Evolutionary conservation across 805 yeast species (phyloP).

Genomic region (Candida succiphila): DNA sequence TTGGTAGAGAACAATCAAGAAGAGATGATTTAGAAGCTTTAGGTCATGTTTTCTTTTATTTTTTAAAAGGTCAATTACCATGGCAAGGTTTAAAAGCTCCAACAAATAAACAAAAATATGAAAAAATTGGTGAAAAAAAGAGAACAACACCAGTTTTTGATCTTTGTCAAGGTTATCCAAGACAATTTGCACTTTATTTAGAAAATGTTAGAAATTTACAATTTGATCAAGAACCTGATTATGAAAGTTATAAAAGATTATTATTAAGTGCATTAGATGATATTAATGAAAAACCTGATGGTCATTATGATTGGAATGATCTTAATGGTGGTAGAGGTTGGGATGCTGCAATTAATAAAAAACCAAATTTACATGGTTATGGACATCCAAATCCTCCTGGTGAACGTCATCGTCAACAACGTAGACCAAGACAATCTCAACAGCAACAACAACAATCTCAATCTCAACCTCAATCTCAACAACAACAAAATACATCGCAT

Average conservation of each 20-base stretch:
- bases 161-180: conserved; percentile 81
- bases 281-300: conserved; percentile 66
- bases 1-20: conserved; percentile 94
- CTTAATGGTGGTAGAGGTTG: conserved; percentile 93
- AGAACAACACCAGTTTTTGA: conserved; percentile 82
- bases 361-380: conserved; percentile 91
- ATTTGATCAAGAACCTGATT: conserved; percentile 93
- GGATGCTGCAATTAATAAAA: conserved; percentile 83
- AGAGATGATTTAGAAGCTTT: conserved; percentile 94
- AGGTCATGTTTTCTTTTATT: conserved; percentile 95
- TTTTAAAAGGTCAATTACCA: conserved; percentile 87
- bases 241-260: conserved; percentile 72
- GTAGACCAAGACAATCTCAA: conserved; percentile 20
- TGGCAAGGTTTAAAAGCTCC: conserved; percentile 99
- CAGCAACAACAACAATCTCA: conserved; percentile 5
- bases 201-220: conserved; percentile 79
- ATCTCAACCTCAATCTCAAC: conserved; percentile 9
- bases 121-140: conserved; percentile 94
- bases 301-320: conserved; percentile 96
- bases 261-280: conserved; percentile 71
- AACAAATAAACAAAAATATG: conserved; percentile 94
- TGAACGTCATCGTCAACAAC: conserved; percentile 33
- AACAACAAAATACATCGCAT: conserved; percentile 2
- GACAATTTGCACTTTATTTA: conserved; percentile 87
- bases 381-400: conserved; percentile 88